Evolutionary conservation across 2,329 filamentous ascomycete species (phyloP).

Genomic region (Trichoderma aggressivum): DNA sequence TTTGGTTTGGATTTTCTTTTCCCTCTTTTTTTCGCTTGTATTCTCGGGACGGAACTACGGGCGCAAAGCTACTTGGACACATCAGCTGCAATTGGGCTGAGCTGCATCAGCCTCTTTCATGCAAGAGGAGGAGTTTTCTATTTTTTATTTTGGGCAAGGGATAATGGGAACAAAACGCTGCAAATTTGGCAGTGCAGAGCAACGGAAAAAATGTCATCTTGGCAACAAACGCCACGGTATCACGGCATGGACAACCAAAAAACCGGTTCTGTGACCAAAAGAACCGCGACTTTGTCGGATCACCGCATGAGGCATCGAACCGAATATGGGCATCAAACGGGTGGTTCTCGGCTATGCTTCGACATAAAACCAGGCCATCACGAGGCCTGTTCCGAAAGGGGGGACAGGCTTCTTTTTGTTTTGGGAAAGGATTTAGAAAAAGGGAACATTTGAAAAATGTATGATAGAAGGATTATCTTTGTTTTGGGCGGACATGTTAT

Average conservation of each 20-base stretch:
- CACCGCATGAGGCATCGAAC: neutral
- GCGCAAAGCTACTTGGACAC: neutral
- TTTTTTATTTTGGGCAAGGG: constrained; percentile 1
- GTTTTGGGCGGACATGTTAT: neutral
- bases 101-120: constrained; percentile 13
- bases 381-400: constrained; percentile 2
- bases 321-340: constrained; percentile 4
- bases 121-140: neutral
- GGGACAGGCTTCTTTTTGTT: neutral
- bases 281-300: neutral
- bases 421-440: constrained; percentile 12
- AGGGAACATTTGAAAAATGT: constrained; percentile 16
- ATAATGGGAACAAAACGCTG: neutral
- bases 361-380: neutral
- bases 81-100: constrained; percentile 6
- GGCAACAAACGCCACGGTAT: constrained; percentile 1
- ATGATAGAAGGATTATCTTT: constrained; percentile 15
- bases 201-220: neutral
- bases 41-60: neutral
- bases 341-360: neutral
- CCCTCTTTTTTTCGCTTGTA: neutral
- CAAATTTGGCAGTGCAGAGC: neutral
- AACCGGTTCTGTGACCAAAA: neutral
- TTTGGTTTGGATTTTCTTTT: neutral
- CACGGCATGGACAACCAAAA: neutral